A percentile compares a stretch with the other conserved stretches of the same genome.
These are phyloP conservation scores for Cladosporium sp. DNA, from an alignment of 2,329 filamentous ascomycete species.

Conservation along the genomic window DNA sequence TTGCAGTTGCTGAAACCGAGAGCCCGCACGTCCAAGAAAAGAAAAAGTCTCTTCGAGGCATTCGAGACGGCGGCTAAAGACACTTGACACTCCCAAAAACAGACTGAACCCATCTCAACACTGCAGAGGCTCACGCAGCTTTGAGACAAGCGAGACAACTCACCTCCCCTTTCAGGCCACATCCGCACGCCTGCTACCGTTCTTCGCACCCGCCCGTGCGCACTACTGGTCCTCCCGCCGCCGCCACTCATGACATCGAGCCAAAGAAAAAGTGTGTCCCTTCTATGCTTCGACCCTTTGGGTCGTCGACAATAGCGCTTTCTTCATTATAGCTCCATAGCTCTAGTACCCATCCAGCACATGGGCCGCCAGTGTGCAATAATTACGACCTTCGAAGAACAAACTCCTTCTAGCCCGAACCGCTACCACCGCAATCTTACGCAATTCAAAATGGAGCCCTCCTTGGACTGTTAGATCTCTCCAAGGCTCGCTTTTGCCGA, in stretches of 20 bases:
- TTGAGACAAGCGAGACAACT: background rate
- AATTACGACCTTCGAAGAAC: background rate
- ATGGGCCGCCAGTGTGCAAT: background rate
- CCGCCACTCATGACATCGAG: conserved; percentile 1
- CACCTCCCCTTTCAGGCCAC: background rate
- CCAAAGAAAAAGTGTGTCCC: background rate
- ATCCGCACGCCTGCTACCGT: background rate
- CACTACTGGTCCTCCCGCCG: background rate
- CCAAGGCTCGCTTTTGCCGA: background rate
- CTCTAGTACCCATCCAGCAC: background rate
- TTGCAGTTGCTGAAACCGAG: background rate
- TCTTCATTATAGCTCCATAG: conserved; percentile 11
- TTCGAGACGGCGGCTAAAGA: conserved; percentile 3
- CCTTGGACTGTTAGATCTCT: background rate
- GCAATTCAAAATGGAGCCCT: background rate
- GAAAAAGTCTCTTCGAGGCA: background rate
- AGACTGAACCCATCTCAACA: background rate
- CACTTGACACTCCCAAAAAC: background rate
- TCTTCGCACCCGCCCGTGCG: background rate
- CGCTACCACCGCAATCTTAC: background rate
- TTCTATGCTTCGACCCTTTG: background rate
- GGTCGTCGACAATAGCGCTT: background rate
- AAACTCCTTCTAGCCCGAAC: background rate
- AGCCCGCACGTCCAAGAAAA: background rate
- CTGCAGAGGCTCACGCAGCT: background rate